phyloP scores from a whole-genome alignment of 2,329 filamentous ascomycete species.

The Monilinia laxa region DNA sequence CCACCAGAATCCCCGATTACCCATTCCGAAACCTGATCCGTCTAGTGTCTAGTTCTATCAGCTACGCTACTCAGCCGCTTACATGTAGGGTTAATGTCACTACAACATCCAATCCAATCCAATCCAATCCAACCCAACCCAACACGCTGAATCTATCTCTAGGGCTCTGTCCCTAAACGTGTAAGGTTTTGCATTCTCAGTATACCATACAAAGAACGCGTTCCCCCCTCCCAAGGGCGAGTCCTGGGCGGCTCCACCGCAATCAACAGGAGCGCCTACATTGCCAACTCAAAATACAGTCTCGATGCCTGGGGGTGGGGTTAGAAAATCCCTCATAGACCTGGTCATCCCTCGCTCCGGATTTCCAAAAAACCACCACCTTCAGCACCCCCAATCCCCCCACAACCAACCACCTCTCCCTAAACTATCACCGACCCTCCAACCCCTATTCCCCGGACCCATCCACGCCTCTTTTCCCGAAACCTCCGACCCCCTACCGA shows the following conservation, averaged over 20 bases:
- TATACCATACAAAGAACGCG: background rate
- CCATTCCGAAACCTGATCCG: too few relatives aligned
- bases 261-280: slow-evolving; percentile 42
- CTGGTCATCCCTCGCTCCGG: slow-evolving; percentile 43
- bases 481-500: background rate
- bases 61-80: too few relatives aligned
- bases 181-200: too few relatives aligned
- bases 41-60: too few relatives aligned
- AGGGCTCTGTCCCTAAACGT: too few relatives aligned
- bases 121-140: too few relatives aligned
- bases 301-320: slow-evolving; percentile 44
- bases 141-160: too few relatives aligned
- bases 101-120: too few relatives aligned
- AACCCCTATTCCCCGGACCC: too few relatives aligned
- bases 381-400: slow-evolving; percentile 18
- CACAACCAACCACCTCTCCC: too few relatives aligned
- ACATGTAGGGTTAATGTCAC: too few relatives aligned
- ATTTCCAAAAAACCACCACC: slow-evolving; percentile 43
- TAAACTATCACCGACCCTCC: background rate
- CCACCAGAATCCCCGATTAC: too few relatives aligned
- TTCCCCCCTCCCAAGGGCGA: slow-evolving; percentile 35
- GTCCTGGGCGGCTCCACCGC: slow-evolving; percentile 41
- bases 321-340: slow-evolving; percentile 46
- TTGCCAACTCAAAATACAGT: slow-evolving; percentile 33
- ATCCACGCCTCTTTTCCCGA: slow-evolving; percentile 9